Evolutionary conservation across 441 rosid species (phyloP).

Genomic region (Raphanus hybrid): DNA sequence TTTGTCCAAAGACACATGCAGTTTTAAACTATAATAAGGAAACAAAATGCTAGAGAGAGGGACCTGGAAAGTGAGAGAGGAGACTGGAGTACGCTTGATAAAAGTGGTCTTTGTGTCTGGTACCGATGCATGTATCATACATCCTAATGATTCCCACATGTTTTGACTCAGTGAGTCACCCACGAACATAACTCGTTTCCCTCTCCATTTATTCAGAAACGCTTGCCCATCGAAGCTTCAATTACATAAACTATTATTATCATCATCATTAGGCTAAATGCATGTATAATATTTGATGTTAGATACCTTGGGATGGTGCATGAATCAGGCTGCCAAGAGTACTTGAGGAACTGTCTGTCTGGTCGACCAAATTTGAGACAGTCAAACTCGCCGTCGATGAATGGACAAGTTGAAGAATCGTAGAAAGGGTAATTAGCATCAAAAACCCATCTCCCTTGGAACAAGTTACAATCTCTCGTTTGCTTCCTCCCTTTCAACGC

Average conservation of each 20-base stretch:
- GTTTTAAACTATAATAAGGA: background rate
- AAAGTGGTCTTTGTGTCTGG: slow-evolving; percentile 53
- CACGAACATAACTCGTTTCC: slow-evolving; percentile 78
- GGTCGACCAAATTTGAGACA: slow-evolving; percentile 68
- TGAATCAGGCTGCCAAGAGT: slow-evolving; percentile 65
- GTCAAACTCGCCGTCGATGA: slow-evolving; percentile 62
- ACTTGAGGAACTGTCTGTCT: slow-evolving; percentile 63
- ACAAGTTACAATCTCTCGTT: slow-evolving; percentile 57
- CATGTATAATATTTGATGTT: background rate
- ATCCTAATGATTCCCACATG: slow-evolving; percentile 77
- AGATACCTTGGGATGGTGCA: slow-evolving; percentile 64
- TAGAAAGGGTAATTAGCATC: slow-evolving; percentile 63
- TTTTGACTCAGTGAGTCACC: slow-evolving; percentile 85
- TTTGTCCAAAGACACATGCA: slow-evolving; percentile 27
- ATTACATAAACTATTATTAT: slow-evolving; percentile 2
- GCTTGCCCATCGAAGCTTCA: slow-evolving; percentile 63
- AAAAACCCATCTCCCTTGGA: slow-evolving; percentile 58
- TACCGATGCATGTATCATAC: slow-evolving; percentile 77
- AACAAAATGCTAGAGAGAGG: background rate
- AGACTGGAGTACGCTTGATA: slow-evolving; percentile 52
- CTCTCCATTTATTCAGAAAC: slow-evolving; percentile 60
- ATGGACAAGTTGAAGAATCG: slow-evolving; percentile 58
- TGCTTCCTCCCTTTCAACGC: slow-evolving; percentile 56
- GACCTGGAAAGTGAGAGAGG: slow-evolving; percentile 75
- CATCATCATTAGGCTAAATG: background rate